Percentiles rank a stretch among this genome's conserved stretches.
These are phyloP conservation scores for Blastomyces emzantsi DNA, from an alignment of 2,329 filamentous ascomycete species.

Conservation along the genomic window DNA sequence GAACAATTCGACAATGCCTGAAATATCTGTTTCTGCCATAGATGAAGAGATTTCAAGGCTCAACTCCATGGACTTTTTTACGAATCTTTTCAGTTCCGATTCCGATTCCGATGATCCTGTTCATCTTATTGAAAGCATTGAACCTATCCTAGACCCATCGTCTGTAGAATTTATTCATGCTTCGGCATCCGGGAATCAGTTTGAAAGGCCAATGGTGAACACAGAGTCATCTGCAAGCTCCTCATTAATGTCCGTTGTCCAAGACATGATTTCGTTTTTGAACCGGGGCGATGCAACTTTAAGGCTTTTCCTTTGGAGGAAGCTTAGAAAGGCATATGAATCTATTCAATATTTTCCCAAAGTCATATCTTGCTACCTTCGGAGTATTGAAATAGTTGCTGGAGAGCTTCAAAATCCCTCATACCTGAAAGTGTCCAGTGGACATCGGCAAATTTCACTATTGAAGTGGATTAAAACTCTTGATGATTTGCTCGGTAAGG, in stretches of 20 bases:
- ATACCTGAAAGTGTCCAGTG: constrained; percentile 46
- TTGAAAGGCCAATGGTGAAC: background rate
- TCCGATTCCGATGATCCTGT: constrained; percentile 72
- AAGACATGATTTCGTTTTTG: constrained; percentile 79
- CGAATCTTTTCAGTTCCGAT: constrained; percentile 77
- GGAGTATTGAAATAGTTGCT: constrained; percentile 75
- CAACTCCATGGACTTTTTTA: constrained; percentile 94
- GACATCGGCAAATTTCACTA: constrained; percentile 60
- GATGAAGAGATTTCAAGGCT: constrained; percentile 87
- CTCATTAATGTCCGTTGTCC: constrained; percentile 19
- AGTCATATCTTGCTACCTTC: constrained; percentile 76
- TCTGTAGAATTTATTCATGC: constrained; percentile 22
- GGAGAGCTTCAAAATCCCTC: constrained; percentile 56
- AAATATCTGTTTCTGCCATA: constrained; percentile 71
- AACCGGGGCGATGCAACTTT: constrained; percentile 72
- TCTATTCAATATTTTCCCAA: constrained; percentile 79
- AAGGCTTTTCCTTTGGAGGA: constrained; percentile 79
- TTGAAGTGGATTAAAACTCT: constrained; percentile 70
- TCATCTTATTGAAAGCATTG: constrained; percentile 78
- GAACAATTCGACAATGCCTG: constrained; percentile 83
- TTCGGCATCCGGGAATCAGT: background rate
- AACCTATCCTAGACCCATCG: constrained; percentile 74
- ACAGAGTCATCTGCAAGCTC: background rate
- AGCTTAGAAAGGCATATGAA: constrained; percentile 80
- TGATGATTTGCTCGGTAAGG: constrained; percentile 64